Conservation (phyloP, 306 rosid species). For the Benincasa hispida region DNA sequence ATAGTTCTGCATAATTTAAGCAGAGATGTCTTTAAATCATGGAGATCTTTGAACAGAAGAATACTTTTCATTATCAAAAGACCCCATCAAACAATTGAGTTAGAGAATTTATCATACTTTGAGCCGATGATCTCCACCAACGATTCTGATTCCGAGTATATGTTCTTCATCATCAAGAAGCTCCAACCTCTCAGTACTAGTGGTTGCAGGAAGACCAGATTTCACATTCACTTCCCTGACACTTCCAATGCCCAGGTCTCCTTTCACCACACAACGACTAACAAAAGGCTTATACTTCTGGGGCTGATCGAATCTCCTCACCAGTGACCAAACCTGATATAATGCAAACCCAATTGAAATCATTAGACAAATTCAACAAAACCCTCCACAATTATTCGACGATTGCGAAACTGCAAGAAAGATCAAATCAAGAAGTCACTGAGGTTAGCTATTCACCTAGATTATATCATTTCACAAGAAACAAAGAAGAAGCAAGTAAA, state of each 20-base stretch:
- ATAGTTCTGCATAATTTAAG: conserved; percentile 59
- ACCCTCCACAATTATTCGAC: background rate
- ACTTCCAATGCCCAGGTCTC: conserved; percentile 82
- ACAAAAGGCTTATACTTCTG: conserved; percentile 87
- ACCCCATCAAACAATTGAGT: no score
- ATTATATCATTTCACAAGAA: background rate
- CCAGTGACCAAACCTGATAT: conserved; percentile 91
- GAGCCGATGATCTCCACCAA: conserved; percentile 87
- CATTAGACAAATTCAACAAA: conserved; percentile 1
- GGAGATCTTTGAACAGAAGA: background rate
- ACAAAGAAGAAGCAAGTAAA: background rate
- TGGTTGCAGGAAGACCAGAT: conserved; percentile 95
- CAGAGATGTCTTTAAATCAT: background rate
- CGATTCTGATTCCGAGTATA: conserved; percentile 67
- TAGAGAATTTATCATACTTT: conserved; percentile 39
- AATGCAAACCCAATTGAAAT: conserved; percentile 14
- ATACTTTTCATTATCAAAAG: background rate
- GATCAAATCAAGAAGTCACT: background rate
- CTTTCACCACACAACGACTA: conserved; percentile 66
- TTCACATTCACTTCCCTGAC: conserved; percentile 88
- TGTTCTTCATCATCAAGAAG: conserved; percentile 80
- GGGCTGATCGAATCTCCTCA: conserved; percentile 89
- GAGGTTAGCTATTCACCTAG: no score
- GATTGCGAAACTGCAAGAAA: background rate
- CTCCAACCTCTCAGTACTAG: conserved; percentile 85